Base-by-base conservation (phyloP, 345 rosid species). In the Punica granatum region DNA sequence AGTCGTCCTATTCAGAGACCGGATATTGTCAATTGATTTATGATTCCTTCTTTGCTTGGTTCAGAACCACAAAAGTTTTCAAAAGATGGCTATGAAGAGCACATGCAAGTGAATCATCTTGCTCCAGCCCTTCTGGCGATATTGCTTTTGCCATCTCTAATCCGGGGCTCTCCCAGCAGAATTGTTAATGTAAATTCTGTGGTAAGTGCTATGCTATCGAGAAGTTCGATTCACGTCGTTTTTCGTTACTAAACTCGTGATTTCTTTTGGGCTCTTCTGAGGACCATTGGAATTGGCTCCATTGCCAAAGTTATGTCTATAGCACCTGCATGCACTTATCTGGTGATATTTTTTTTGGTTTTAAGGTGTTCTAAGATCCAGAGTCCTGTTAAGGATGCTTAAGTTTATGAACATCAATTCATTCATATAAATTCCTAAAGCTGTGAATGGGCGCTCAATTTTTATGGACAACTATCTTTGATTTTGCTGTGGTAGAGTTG, bases 21-120 rank as follows among this genome's bases (percentile, higher is more conserved):
- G 49, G 14, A 25, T 44, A 25, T 33, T 46, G 51, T 62, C 42
- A 46, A 15, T 37, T 48, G 42, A 73, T 60, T 21, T 67, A 8
- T 33, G 36, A 36, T 49, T 33, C 79, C 72, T 62, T 67, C 66
- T 39, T 61, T n/a, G 13, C 70, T 62, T 72, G 41, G 21, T 75
- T 64, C 75, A 92, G 97, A 85, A 77, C 87, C 93, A 33, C 97
- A 94, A 76, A 89, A 77, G 49, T 88, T 94, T 80, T 91, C 99
- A 31, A 89, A 85, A 72, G 92, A 94, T 73, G 96, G 93, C 41
- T 78, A 84, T 73, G 98, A 94, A 82, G 89, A 88, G 62, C 99
- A 94, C 72, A 86, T 92, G 93, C 98, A 92, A 94, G 99, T 92
- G 48, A 94, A 94, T 83, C 98, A 94, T 84, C 78, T 94, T 67